Percentiles rank a stretch among this genome's conserved stretches.
Conservation (phyloP, 495 filamentous ascomycete species). For the Penicillium salamii region DNA sequence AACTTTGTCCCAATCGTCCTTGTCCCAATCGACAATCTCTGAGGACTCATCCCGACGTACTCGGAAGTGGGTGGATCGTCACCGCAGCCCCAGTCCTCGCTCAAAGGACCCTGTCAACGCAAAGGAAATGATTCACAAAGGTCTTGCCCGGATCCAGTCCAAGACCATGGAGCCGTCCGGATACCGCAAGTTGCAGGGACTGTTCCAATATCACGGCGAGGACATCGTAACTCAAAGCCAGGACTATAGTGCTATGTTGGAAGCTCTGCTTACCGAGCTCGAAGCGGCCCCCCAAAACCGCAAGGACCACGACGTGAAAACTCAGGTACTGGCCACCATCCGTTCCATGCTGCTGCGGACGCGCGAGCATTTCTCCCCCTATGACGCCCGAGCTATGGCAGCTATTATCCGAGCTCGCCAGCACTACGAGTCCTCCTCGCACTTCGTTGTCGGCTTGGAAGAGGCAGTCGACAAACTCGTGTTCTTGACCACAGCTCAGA, state of each 20-base stretch:
- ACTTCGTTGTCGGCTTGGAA: conserved; percentile 58
- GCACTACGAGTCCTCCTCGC: conserved; percentile 49
- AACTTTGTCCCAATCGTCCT: background rate
- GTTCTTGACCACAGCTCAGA: conserved; percentile 39
- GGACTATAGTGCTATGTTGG: conserved; percentile 70
- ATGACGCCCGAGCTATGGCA: conserved; percentile 62
- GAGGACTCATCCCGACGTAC: conserved; percentile 19
- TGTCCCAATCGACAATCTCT: conserved; percentile 3
- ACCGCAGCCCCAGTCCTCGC: conserved; percentile 35
- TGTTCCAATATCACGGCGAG: conserved; percentile 64
- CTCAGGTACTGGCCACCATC: conserved; percentile 78
- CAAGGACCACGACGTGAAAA: conserved; percentile 63
- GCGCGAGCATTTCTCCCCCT: conserved; percentile 58
- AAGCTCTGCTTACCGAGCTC: conserved; percentile 73
- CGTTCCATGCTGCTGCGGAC: conserved; percentile 71
- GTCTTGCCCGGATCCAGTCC: conserved; percentile 68
- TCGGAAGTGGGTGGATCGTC: conserved; percentile 28
- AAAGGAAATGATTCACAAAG: conserved; percentile 65
- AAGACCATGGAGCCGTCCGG: conserved; percentile 78
- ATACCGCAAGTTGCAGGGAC: conserved; percentile 80
- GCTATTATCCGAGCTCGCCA: conserved; percentile 64
- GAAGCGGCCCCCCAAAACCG: conserved; percentile 46
- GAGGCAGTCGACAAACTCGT: conserved; percentile 55
- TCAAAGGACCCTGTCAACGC: conserved; percentile 48
- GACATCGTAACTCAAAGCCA: conserved; percentile 52